Evolutionary conservation across 2,329 filamentous ascomycete species (phyloP), one percentile per base, ranked within the genome.

Genomic region (Cordyceps tenuipes): DNA sequence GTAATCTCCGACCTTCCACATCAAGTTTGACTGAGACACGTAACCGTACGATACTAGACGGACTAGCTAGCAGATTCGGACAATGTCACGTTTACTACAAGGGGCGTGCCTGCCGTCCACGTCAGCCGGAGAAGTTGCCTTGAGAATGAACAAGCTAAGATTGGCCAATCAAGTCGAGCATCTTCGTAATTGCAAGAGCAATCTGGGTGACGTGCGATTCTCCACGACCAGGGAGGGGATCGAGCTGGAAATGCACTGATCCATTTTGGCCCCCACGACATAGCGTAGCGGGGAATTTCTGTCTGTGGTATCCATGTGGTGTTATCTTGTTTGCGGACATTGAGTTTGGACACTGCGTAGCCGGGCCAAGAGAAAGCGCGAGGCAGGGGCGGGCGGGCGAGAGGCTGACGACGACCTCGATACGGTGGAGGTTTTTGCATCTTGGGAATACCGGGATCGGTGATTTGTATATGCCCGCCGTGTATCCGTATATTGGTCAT

Each of bases 221-320:
- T 3, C 29, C 43, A 57, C 29, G 43, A 39, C 26, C 43, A 48
- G 31, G 19, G 44, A 48, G n/a, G n/a, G 43, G 44, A 48, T 39
- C 29, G 23, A 57, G 19, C 44, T 21, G 54, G 10, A 57, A 29
- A 29, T 29, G 43, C 5, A 3, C 15, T 36, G 53, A 47, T 56
- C 29, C 53, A 47, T 56, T n/a, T 29, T n/a, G 44, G 43, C 43
- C 54, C 54, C 54, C 54, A 47, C 39, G 31, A 21, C 49, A 51
- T 23, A n/a, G 21, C 13, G 12, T 12, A 51, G 49, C 49, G 49
- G n/a, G 19, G 44, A 13, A 26, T 57, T 31, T 39, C 39, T 12
- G 2, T 29, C 9, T 8, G 3, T 48, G 1, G 53, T 23, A 31
- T n/a, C 26, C 13, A 56, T 8, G 43, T 7, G 9, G 2, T 5